Conservation (phyloP, 1,139 yeast genomes). For the Ogataea hybrid region DNA sequence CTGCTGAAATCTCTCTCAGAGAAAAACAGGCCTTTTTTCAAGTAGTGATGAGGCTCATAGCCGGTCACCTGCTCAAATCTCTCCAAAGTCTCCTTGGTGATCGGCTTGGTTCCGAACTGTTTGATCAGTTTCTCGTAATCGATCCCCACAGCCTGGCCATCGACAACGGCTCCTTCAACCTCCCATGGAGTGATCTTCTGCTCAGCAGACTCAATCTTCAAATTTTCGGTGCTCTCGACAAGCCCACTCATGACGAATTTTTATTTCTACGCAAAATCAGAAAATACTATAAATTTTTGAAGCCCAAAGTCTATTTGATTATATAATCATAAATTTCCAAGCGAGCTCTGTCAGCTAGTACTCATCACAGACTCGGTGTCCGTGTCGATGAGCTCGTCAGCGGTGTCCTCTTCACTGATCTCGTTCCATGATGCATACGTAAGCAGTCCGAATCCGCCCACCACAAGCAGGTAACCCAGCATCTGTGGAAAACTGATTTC, state of each 20-base stretch:
- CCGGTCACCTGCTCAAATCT: slow-evolving; percentile 86
- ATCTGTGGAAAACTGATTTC: slow-evolving; percentile 47
- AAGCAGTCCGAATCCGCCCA: slow-evolving; percentile 66
- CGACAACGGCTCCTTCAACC: slow-evolving; percentile 97
- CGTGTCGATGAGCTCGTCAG: slow-evolving; percentile 39
- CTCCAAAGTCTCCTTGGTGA: slow-evolving; percentile 66
- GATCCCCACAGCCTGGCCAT: slow-evolving; percentile 83
- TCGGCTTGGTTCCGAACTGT: slow-evolving; percentile 83
- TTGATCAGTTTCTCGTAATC: slow-evolving; percentile 85
- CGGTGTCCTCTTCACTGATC: slow-evolving; percentile 61
- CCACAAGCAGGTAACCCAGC: slow-evolving; percentile 55
- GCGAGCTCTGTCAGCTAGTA: slow-evolving; percentile 4
- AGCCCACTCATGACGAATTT: slow-evolving; percentile 25
- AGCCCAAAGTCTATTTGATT: background rate
- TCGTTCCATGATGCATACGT: slow-evolving; percentile 76
- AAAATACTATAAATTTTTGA: background rate
- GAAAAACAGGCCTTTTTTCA: slow-evolving; percentile 90
- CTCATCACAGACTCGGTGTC: slow-evolving; percentile 31
- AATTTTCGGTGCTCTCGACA: slow-evolving; percentile 26
- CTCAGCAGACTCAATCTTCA: slow-evolving; percentile 35
- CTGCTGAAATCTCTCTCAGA: slow-evolving; percentile 83
- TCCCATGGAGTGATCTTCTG: slow-evolving; percentile 97
- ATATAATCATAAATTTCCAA: slow-evolving; percentile 1
- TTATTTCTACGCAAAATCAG: background rate
- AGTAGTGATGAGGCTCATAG: slow-evolving; percentile 85